phyloP scores from a whole-genome alignment of 2,329 filamentous ascomycete species.

The Fusarium sp. region DNA sequence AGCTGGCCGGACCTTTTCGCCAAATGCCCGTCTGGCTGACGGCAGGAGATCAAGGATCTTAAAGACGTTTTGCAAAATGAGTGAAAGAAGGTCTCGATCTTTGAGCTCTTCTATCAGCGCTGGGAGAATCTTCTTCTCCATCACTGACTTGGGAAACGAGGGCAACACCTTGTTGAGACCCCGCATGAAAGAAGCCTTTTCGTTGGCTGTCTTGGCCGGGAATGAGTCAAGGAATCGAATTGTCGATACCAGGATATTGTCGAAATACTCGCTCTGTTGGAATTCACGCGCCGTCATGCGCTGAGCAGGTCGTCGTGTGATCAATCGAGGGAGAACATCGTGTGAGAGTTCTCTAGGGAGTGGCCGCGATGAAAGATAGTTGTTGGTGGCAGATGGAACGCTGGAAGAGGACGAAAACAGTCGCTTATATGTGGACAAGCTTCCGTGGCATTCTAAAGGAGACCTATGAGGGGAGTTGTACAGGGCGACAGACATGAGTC shows the following conservation, averaged over 20 bases:
- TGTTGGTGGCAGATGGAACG: conserved; percentile 84
- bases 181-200: conserved; percentile 93
- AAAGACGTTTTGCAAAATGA: conserved; percentile 93
- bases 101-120: conserved; percentile 94
- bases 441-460: conserved; percentile 86
- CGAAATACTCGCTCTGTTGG: conserved; percentile 95
- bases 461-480: conserved; percentile 96
- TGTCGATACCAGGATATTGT: conserved; percentile 96
- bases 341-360: conserved; percentile 84
- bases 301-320: conserved; percentile 89
- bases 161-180: conserved; percentile 89
- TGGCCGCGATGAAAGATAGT: conserved; percentile 84
- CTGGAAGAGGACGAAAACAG: conserved; percentile 84
- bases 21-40: conserved; percentile 82
- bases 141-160: conserved; percentile 92
- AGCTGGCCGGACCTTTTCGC: conserved; percentile 87
- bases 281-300: conserved; percentile 91
- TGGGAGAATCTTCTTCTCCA: conserved; percentile 94
- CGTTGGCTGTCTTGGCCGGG: conserved; percentile 90
- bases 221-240: conserved; percentile 95
- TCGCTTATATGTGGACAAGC: conserved; percentile 87
- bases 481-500: conserved; percentile 87
- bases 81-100: conserved; percentile 86
- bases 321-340: conserved; percentile 85
- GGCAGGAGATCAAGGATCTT: conserved; percentile 87